These are phyloP conservation scores for Bretschneidera sinensis DNA, from an alignment of 345 rosid genomes.

Conservation along the genomic window DNA sequence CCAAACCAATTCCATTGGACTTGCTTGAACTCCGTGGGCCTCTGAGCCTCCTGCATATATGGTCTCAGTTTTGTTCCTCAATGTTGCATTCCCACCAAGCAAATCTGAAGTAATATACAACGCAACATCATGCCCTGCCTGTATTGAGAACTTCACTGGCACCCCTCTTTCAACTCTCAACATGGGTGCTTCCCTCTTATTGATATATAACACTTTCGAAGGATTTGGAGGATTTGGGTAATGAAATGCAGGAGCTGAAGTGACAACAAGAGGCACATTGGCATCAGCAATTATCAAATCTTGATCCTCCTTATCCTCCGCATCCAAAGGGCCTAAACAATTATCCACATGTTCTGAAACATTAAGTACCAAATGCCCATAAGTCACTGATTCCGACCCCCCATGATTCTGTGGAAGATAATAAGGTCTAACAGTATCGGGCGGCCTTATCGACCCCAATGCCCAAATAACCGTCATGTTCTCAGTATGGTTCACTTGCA, in stretches of 20 bases:
- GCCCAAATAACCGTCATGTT: constrained; percentile 82
- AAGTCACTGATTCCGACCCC: constrained; percentile 34
- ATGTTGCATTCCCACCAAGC: constrained; percentile 89
- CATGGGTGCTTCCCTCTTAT: constrained; percentile 36
- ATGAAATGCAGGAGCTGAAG: constrained; percentile 32
- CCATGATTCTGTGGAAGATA: constrained; percentile 93
- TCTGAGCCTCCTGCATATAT: constrained; percentile 89
- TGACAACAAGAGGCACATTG: constrained; percentile 31
- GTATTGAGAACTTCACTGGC: constrained; percentile 30
- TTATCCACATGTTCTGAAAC: constrained; percentile 26
- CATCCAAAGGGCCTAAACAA: constrained; percentile 32
- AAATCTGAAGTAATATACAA: constrained; percentile 61
- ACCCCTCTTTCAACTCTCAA: constrained; percentile 53
- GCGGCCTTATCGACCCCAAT: constrained; percentile 82
- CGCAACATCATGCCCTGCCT: constrained; percentile 36
- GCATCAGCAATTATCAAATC: constrained; percentile 34
- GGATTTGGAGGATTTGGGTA: constrained; percentile 39
- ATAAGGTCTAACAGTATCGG: constrained; percentile 65
- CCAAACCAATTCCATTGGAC: constrained; percentile 79
- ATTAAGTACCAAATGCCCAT: constrained; percentile 27
- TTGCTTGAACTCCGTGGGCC: constrained; percentile 76
- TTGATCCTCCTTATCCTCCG: constrained; percentile 31
- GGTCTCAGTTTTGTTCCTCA: constrained; percentile 66
- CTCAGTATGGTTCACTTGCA: constrained; percentile 50
- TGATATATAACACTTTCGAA: constrained; percentile 27